Percentiles rank a stretch among this genome's conserved stretches.
These are phyloP conservation scores for Russula virescens DNA, from an alignment of 768 basidiomycete genomes.

Conservation along the genomic window DNA sequence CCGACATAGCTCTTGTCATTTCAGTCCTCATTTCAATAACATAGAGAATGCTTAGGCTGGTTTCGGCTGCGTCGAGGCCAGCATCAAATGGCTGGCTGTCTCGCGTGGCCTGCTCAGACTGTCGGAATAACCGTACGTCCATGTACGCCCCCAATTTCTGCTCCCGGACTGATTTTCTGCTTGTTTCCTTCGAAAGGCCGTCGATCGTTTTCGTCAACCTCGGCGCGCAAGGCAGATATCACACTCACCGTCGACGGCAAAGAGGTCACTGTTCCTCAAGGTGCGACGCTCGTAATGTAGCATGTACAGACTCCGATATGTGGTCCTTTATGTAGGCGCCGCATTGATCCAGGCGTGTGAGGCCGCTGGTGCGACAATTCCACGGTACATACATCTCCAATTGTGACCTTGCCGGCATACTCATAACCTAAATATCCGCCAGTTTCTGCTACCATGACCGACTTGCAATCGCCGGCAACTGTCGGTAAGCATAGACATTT, in stretches of 20 bases:
- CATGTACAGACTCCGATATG: conserved; percentile 1
- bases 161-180: neutral
- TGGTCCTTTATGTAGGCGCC: conserved; percentile 48
- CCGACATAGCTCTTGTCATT: neutral
- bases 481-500: conserved; percentile 58
- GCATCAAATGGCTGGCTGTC: conserved; percentile 65
- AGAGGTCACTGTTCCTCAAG: conserved; percentile 95
- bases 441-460: conserved; percentile 90
- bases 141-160: neutral
- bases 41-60: conserved; percentile 58
- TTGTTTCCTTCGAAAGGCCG: conserved; percentile 33
- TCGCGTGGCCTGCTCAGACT: conserved; percentile 40
- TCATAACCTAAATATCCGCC: conserved; percentile 2
- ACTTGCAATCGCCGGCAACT: conserved; percentile 95
- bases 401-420: neutral
- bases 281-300: conserved; percentile 39
- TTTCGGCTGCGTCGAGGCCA: conserved; percentile 49
- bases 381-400: conserved; percentile 46
- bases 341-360: conserved; percentile 97
- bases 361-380: conserved; percentile 76
- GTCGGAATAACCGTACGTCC: conserved; percentile 17
- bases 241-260: conserved; percentile 96
- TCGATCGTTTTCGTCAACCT: conserved; percentile 59
- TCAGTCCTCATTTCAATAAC: neutral
- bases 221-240: conserved; percentile 67